These are phyloP conservation scores for Colletotrichum godetiae DNA, from an alignment of 2,329 filamentous ascomycete species.

Conservation along the genomic window DNA sequence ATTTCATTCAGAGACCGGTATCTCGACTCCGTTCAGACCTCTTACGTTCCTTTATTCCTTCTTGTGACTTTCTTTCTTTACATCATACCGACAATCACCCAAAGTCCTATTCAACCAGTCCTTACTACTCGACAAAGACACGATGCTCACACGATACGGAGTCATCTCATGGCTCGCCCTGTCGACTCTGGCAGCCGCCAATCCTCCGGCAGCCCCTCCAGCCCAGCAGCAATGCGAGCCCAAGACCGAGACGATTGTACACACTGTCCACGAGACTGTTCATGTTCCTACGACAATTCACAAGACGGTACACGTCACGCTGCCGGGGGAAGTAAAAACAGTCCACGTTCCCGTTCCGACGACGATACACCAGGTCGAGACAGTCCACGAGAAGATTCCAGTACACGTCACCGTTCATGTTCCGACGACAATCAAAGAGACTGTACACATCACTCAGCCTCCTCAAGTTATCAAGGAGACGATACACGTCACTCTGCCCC, in stretches of 20 bases:
- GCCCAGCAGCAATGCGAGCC: constrained; percentile 21
- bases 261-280: constrained; percentile 14
- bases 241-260: constrained; percentile 30
- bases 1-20: constrained; percentile 33
- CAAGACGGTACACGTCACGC: constrained; percentile 26
- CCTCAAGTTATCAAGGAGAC: constrained; percentile 23
- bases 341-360: constrained; percentile 15
- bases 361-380: constrained; percentile 22
- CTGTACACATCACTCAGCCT: constrained; percentile 24
- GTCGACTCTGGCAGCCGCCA: constrained; percentile 27
- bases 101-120: not conserved
- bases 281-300: not conserved
- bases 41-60: constrained; percentile 31
- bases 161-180: constrained; percentile 27
- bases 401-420: constrained; percentile 13
- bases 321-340: not conserved
- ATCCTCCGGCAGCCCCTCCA: constrained; percentile 11
- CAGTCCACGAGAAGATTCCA: constrained; percentile 15
- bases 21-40: constrained; percentile 35
- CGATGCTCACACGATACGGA: constrained; percentile 24
- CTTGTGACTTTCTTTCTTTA: constrained; percentile 1
- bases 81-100: not conserved
- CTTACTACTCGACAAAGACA: not conserved
- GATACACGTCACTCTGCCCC: constrained; percentile 23
- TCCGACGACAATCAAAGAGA: constrained; percentile 11